These are phyloP conservation scores for Podospora tetraspora DNA, from an alignment of 495 filamentous ascomycete species.

Conservation along the genomic window DNA sequence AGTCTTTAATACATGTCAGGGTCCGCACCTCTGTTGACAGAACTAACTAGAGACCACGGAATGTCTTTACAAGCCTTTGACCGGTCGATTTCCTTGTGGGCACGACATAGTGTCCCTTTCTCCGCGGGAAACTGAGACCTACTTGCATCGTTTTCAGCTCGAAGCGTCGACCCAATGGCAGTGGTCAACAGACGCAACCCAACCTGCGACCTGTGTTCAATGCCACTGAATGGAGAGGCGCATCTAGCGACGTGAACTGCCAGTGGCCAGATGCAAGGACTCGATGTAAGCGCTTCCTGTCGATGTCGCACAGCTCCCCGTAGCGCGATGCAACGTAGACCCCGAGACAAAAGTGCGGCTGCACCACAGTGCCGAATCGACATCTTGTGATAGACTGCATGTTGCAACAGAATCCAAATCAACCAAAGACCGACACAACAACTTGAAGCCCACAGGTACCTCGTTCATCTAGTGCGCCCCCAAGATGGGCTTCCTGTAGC, in stretches of 20 bases:
- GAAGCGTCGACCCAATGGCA: neutral
- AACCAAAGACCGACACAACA: neutral
- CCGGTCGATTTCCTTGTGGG: neutral
- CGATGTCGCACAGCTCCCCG: neutral
- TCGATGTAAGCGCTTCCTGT: neutral
- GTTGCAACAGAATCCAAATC: neutral
- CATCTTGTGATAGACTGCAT: neutral
- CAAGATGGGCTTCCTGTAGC: neutral
- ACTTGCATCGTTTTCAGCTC: neutral
- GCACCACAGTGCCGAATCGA: neutral
- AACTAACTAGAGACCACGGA: too few species aligned
- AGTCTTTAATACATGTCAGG: too few species aligned
- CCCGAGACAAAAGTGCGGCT: neutral
- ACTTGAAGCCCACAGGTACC: neutral
- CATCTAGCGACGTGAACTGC: neutral
- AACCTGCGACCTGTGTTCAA: neutral
- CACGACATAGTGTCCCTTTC: neutral
- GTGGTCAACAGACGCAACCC: neutral
- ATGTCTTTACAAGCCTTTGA: too few species aligned
- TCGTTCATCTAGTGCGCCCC: neutral
- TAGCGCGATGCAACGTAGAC: neutral
- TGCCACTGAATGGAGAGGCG: neutral
- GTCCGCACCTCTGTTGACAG: too few species aligned
- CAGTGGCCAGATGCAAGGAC: neutral
- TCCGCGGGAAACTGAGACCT: neutral